Evolutionary conservation across 2,329 filamentous ascomycete genomes (phyloP).

Genomic region (Aureobasidium sp.): DNA sequence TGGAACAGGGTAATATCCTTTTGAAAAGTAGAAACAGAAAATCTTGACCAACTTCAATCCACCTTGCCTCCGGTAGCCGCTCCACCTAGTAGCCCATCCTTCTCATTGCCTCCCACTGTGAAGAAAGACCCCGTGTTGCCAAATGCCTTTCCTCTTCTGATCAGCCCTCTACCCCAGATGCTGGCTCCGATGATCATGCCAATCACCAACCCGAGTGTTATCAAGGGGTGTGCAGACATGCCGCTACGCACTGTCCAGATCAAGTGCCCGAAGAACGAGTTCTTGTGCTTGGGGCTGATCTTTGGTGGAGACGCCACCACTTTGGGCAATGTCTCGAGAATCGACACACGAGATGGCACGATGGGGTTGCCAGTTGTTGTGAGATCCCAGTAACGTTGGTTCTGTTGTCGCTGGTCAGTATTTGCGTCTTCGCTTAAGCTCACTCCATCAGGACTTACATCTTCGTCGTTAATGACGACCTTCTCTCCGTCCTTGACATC

Average conservation of each 20-base stretch:
- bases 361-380: slow-evolving; percentile 87
- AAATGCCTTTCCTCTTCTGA: slow-evolving; percentile 31
- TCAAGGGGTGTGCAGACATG: slow-evolving; percentile 38
- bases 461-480: slow-evolving; percentile 94
- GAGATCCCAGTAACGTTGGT: slow-evolving; percentile 89
- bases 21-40: background rate
- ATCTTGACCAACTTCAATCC: slow-evolving; percentile 19
- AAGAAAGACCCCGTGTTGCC: slow-evolving; percentile 55
- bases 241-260: slow-evolving; percentile 46
- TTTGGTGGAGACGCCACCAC: slow-evolving; percentile 61
- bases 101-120: slow-evolving; percentile 54
- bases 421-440: slow-evolving; percentile 21
- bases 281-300: slow-evolving; percentile 72
- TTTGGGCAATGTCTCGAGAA: slow-evolving; percentile 76
- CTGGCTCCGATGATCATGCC: slow-evolving; percentile 37
- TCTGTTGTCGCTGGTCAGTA: slow-evolving; percentile 44
- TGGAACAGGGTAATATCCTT: background rate
- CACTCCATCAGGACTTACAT: slow-evolving; percentile 56
- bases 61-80: slow-evolving; percentile 22
- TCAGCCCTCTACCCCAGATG: slow-evolving; percentile 28
- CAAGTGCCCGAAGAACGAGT: slow-evolving; percentile 62
- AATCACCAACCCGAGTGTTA: slow-evolving; percentile 48
- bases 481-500: slow-evolving; percentile 79
- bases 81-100: slow-evolving; percentile 56
- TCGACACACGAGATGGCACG: slow-evolving; percentile 79